phyloP scores from a whole-genome alignment of 768 basidiomycete genomes.

The Leucocoprinus birnbaumii region DNA sequence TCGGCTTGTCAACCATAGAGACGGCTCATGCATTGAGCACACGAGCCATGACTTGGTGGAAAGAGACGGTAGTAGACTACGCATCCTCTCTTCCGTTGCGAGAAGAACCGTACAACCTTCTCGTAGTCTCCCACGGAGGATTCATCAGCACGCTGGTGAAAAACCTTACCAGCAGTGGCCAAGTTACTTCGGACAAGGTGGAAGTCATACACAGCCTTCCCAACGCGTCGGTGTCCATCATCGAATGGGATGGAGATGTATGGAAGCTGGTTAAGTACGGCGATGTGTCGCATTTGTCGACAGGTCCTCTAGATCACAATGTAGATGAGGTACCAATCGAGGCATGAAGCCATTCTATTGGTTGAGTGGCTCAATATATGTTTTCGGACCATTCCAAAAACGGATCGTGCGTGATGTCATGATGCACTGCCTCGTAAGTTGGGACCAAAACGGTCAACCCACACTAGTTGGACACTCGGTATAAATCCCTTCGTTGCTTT shows the following conservation, averaged over 20 bases:
- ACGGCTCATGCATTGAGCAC: conserved; percentile 33
- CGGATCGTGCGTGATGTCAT: conserved; percentile 23
- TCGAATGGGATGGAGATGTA: conserved; percentile 44
- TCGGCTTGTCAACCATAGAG: conserved; percentile 33
- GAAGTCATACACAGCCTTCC: conserved; percentile 34
- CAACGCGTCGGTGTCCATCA: conserved; percentile 57
- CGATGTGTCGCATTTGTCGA: conserved; percentile 48
- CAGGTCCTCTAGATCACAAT: conserved; percentile 36
- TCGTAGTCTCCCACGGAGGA: conserved; percentile 68
- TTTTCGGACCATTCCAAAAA: neutral
- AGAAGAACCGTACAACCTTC: conserved; percentile 35
- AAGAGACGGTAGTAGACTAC: conserved; percentile 29
- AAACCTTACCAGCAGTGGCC: conserved; percentile 38
- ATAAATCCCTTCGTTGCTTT: conserved; percentile 8
- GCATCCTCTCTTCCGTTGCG: conserved; percentile 13
- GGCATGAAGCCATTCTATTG: neutral
- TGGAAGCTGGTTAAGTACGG: conserved; percentile 51
- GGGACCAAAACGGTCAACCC: neutral
- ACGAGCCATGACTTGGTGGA: conserved; percentile 67
- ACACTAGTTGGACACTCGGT: conserved; percentile 1
- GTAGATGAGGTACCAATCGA: conserved; percentile 39
- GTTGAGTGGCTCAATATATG: neutral
- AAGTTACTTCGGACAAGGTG: conserved; percentile 32
- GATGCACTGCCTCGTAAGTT: conserved; percentile 23
- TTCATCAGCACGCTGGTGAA: conserved; percentile 54